phyloP scores from a whole-genome alignment of 306 rosid species.

The Cyclanthera cordifolia region DNA sequence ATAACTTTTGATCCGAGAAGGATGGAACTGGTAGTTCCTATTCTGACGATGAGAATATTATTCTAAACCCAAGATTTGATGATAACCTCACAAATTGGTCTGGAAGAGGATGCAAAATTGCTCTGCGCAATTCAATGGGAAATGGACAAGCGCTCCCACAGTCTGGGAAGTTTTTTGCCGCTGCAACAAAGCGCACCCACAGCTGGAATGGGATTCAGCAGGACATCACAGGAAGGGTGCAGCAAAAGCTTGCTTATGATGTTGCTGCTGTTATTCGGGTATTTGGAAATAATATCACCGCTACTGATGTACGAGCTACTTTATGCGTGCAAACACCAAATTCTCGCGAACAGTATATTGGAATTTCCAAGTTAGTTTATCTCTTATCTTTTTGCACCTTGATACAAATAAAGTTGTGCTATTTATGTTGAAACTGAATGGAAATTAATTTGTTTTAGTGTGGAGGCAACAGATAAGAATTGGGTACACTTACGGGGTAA shows the following conservation, averaged over 20 bases:
- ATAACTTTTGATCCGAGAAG: constrained; percentile 19
- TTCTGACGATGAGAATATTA: constrained; percentile 40
- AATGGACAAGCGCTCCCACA: constrained; percentile 61
- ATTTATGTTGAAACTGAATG: constrained; percentile 14
- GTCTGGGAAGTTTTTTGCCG: constrained; percentile 60
- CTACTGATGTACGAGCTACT: constrained; percentile 64
- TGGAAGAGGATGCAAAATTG: constrained; percentile 90
- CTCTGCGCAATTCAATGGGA: constrained; percentile 52
- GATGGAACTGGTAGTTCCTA: constrained; percentile 19
- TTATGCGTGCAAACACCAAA: constrained; percentile 63
- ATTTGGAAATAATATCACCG: constrained; percentile 62
- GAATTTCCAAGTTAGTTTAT: constrained; percentile 64
- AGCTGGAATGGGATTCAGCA: constrained; percentile 93
- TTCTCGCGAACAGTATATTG: constrained; percentile 71
- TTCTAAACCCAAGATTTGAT: constrained; percentile 59
- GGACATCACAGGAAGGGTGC: constrained; percentile 75
- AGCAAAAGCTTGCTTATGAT: constrained; percentile 73
- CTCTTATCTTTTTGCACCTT: neutral
- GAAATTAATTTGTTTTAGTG: constrained; percentile 33
- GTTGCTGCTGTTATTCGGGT: constrained; percentile 60
- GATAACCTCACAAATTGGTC: constrained; percentile 78
- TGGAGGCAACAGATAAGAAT: constrained; percentile 83
- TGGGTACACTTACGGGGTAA: constrained; percentile 82
- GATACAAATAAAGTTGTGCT: neutral
- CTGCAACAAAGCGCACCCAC: constrained; percentile 72